Evolutionary conservation across 257 asterid species (phyloP), one percentile per base, ranked within the genome.

Genomic region (Solanum habrochaites): DNA sequence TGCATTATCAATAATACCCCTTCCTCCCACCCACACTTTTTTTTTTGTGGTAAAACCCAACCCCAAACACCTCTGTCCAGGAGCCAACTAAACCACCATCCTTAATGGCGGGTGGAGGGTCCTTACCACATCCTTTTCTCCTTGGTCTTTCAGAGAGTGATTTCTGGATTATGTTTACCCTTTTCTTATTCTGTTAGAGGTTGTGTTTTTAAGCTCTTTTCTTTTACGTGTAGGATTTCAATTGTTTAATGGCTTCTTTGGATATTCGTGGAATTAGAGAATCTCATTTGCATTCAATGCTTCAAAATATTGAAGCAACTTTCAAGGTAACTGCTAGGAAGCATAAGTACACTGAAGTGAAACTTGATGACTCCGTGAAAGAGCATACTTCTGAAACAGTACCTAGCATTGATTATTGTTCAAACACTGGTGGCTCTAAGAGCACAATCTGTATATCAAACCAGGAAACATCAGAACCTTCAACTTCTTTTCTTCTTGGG

Each of bases 201-300:
- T 80, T 80, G 35, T 80, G 29, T 80, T 16, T 42, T 9, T 47
- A 47, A 18, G 66, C 83, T 77, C 43, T 86, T 67, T 87, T 87
- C 42, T 49, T 69, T 60, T 66, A 58, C 29, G 6, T 90, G 89
- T 89, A 96, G 99, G 98, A 88, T 58, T 96, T 96, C 83, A 91
- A 96, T 89, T 93, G 95, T 87, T 91, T 95, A 87, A 82, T 96
- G 90, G 92, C 93, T 75, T 93, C 94, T 83, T 90, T 96, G 91
- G 99, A 96, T 90, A 86, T 89, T 66, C 99, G 99, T 86, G 98
- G 99, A 75, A 86, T 87, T 85, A 93, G 99, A 93, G 98, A 96
- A 90, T 93, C 93, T 88, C 97, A 94, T 87, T 89, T 96, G 91
- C 96, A 94, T 85, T 87, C 91, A 15, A 93, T 96, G 95, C 89